Evolutionary conservation across 1,139 yeast genomes (phyloP), one percentile per base, ranked within the genome.

Genomic region (Blastobotrys aristatus): DNA sequence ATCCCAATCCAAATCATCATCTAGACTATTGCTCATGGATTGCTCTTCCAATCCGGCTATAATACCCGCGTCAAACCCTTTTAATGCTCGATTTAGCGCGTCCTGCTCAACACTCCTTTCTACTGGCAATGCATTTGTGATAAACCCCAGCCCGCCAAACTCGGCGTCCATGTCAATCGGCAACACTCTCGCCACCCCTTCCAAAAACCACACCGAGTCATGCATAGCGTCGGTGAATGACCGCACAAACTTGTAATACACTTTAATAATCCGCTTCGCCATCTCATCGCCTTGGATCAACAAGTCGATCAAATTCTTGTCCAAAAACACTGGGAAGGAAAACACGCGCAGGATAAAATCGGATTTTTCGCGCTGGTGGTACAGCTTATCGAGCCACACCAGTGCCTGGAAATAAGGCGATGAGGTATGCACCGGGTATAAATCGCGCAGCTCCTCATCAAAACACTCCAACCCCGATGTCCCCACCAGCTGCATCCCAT

Each of bases 241-340:
- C 53, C 96, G 72, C 44, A 90, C 75, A 49, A 90, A 70, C 53
- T 85, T 82, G 68, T 89, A 90, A 69, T 89, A 90, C 43, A 87
- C 83, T 57, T 94, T 74, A 85, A 90, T 86, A 53, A 90, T 87
- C 55, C 94, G 72, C 88, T 86, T 86, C 4, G 97, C 94, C 52
- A 83, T 79, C 40, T 81, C 68, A 65, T 90, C 97, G 37, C 96
- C 95, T 14, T 82, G 77, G 79, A 86, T 84, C 44, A 90, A 74
- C 35, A 89, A 65, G 1, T 84, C 80, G 39, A 89, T 71, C 56
- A 90, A 84, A 27, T 79, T 76, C 61, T 84, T 84, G 64, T 90
- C 97, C 55, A 90, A 70, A 43, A 90, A 68, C 0, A 97, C 97
- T 3, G 97, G 97, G 66, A 90, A 89, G 10, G 96, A 92, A 72